phyloP scores from a whole-genome alignment of 2,329 filamentous ascomycete genomes.

The Hypoxylon sp. region DNA sequence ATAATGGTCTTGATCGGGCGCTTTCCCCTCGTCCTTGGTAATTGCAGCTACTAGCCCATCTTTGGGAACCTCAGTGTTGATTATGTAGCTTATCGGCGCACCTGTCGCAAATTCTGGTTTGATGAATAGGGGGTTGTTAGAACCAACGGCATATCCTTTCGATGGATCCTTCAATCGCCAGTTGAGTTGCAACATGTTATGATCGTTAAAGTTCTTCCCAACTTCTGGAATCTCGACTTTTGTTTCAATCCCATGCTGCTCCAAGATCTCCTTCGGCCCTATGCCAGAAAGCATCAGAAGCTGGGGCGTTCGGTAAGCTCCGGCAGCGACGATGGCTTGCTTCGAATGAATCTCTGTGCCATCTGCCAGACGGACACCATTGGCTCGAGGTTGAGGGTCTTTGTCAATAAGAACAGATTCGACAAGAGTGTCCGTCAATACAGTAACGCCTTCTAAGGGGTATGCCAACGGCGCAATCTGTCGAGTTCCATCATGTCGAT shows the following conservation, averaged over 20 bases:
- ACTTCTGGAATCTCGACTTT: conserved; percentile 41
- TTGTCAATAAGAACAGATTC: conserved; percentile 36
- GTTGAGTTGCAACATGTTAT: conserved; percentile 43
- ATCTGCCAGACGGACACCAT: conserved; percentile 35
- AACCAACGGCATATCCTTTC: conserved; percentile 47
- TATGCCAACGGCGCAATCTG: conserved; percentile 40
- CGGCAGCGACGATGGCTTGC: conserved; percentile 41
- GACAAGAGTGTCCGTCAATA: conserved; percentile 44
- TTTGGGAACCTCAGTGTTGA: conserved; percentile 34
- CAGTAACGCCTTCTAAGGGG: conserved; percentile 27
- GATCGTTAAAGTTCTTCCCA: conserved; percentile 46
- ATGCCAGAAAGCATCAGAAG: conserved; percentile 46
- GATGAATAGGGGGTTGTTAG: conserved; percentile 42
- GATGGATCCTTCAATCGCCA: conserved; percentile 50
- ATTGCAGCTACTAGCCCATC: conserved; percentile 41
- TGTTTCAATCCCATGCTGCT: conserved; percentile 37
- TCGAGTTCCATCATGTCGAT: conserved; percentile 39
- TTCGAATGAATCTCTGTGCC: conserved; percentile 26
- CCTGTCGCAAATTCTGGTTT: conserved; percentile 34
- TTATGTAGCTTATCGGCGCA: conserved; percentile 40
- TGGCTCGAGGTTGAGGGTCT: conserved; percentile 12
- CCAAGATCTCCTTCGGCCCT: conserved; percentile 37
- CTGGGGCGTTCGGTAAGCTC: conserved; percentile 44
- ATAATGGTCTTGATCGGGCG: conserved; percentile 38
- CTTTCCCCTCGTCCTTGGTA: conserved; percentile 46